These are phyloP conservation scores for Taxawa tesnikishii DNA, from an alignment of 2,329 filamentous ascomycete genomes.

Conservation along the genomic window DNA sequence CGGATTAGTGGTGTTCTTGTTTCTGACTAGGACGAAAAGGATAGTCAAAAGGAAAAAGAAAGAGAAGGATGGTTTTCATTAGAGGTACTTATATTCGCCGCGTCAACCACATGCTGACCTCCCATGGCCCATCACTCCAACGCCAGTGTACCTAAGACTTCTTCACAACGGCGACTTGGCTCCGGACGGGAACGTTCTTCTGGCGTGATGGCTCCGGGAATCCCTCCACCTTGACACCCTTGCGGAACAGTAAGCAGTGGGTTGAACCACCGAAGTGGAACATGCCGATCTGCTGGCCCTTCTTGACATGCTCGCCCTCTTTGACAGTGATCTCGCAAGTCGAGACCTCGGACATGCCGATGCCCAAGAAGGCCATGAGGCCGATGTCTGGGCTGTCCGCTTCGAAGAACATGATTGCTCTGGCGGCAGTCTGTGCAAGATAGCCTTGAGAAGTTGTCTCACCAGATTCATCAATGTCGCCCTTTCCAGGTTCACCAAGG, in stretches of 20 bases:
- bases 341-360: slow-evolving; percentile 68
- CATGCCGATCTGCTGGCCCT: slow-evolving; percentile 64
- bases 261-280: slow-evolving; percentile 70
- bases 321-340: slow-evolving; percentile 58
- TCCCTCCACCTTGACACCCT: slow-evolving; percentile 34
- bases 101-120: too few species aligned
- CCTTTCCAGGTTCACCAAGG: slow-evolving; percentile 21
- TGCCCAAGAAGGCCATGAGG: slow-evolving; percentile 55
- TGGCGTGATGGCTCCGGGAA: slow-evolving; percentile 19
- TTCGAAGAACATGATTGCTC: slow-evolving; percentile 58
- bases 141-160: neutral
- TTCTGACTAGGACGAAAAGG: too few species aligned
- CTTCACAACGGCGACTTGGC: neutral
- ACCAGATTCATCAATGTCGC: slow-evolving; percentile 30
- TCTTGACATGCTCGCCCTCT: slow-evolving; percentile 52
- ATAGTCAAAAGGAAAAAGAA: too few species aligned
- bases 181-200: slow-evolving; percentile 23
- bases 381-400: slow-evolving; percentile 57
- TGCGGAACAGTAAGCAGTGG: slow-evolving; percentile 55
- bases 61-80: too few species aligned
- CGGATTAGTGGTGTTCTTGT: too few species aligned
- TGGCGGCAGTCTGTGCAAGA: slow-evolving; percentile 53
- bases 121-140: too few species aligned
- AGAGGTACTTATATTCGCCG: too few species aligned
- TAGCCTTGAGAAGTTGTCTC: slow-evolving; percentile 47